These are phyloP conservation scores for Lepidium africanum DNA, from an alignment of 345 rosid genomes.

Conservation along the genomic window DNA sequence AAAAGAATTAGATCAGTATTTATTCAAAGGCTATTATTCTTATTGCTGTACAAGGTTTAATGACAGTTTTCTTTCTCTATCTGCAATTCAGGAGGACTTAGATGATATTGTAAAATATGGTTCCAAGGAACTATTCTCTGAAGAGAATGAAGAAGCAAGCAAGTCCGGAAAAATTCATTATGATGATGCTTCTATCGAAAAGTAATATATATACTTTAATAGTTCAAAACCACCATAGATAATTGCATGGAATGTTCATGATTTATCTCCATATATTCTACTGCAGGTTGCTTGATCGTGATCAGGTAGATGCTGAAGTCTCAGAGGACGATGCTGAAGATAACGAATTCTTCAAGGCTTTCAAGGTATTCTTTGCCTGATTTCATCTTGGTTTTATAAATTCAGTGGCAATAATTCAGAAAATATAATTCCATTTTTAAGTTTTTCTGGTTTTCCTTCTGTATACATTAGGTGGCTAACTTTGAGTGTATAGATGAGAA, in stretches of 20 bases:
- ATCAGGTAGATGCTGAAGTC: conserved; percentile 55
- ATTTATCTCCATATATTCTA: not conserved
- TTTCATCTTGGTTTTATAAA: not conserved
- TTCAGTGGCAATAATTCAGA: not conserved
- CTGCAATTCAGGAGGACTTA: conserved; percentile 56
- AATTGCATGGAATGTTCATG: not conserved
- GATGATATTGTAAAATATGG: conserved; percentile 88
- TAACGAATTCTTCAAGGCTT: conserved; percentile 74
- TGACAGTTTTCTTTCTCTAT: not conserved
- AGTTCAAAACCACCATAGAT: too few relatives aligned
- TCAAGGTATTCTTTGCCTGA: conserved; percentile 49
- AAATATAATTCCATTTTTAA: not conserved
- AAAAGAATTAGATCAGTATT: not conserved
- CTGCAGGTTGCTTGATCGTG: conserved; percentile 79
- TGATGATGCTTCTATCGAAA: conserved; percentile 77
- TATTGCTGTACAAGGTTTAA: not conserved
- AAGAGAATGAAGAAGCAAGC: conserved; percentile 75
- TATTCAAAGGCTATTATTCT: not conserved
- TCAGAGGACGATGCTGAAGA: conserved; percentile 65
- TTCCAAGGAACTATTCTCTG: conserved; percentile 79
- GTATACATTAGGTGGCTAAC: conserved; percentile 52
- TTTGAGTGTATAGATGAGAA: conserved; percentile 70
- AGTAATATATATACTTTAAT: conserved; percentile 30
- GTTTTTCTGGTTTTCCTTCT: not conserved
- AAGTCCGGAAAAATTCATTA: conserved; percentile 85